Evolutionary conservation across 2,329 filamentous ascomycete genomes (phyloP).

Genomic region (Lasiodiplodia sp.): DNA sequence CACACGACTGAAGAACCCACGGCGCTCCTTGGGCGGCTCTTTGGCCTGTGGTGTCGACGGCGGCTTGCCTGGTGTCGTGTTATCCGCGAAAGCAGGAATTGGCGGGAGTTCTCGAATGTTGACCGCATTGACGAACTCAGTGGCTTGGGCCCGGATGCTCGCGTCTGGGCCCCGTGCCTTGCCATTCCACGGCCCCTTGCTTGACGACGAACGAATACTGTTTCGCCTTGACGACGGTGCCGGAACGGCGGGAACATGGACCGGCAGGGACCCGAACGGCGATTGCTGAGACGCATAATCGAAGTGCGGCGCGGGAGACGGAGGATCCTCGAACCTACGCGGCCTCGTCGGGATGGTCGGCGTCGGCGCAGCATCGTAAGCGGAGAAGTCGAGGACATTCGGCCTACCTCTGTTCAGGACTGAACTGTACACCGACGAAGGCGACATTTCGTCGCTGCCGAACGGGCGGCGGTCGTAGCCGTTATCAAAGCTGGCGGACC

Average conservation of each 20-base stretch:
- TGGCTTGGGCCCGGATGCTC: constrained; percentile 54
- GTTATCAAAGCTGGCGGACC: constrained; percentile 79
- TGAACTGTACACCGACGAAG: constrained; percentile 45
- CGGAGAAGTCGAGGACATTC: constrained; percentile 57
- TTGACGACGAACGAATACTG: constrained; percentile 65
- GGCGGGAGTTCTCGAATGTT: constrained; percentile 52
- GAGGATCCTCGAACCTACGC: constrained; percentile 59
- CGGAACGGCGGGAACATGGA: constrained; percentile 51
- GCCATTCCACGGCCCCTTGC: constrained; percentile 54
- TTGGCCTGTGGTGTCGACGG: constrained; percentile 50
- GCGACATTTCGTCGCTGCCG: constrained; percentile 32
- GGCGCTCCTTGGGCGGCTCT: constrained; percentile 63
- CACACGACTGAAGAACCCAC: constrained; percentile 91
- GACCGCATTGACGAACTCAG: constrained; percentile 57
- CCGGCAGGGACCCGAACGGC: constrained; percentile 47
- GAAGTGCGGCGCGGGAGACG: constrained; percentile 45
- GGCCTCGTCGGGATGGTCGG: constrained; percentile 85
- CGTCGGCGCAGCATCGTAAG: constrained; percentile 83
- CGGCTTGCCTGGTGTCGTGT: constrained; percentile 58
- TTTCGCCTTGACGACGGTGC: constrained; percentile 45
- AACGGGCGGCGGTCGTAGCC: constrained; percentile 37
- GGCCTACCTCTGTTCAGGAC: constrained; percentile 53
- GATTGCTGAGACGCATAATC: constrained; percentile 45
- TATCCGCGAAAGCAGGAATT: constrained; percentile 54
- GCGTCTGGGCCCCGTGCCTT: constrained; percentile 50